These are phyloP conservation scores for Leishmania turanica DNA, from an alignment of 208 protist species.

Conservation along the genomic window DNA sequence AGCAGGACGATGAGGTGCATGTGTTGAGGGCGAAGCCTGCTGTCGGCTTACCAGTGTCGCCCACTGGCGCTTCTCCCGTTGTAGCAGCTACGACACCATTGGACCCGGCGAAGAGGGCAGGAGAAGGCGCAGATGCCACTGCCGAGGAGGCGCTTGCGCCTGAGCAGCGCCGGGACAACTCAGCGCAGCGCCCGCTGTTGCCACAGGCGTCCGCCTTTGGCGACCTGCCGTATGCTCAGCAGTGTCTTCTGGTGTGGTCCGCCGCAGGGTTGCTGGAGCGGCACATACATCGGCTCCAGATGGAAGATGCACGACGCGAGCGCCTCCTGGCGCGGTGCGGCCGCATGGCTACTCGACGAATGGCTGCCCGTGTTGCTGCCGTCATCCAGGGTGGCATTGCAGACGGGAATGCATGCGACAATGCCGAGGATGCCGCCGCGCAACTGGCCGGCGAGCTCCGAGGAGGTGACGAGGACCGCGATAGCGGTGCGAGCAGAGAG, in stretches of 20 bases:
- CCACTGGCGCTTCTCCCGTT: neutral
- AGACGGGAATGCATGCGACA: neutral
- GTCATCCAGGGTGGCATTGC: constrained; percentile 11
- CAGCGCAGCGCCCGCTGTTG: neutral
- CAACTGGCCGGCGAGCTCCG: neutral
- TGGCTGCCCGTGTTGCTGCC: constrained; percentile 38
- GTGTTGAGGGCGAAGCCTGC: neutral
- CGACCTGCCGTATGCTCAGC: constrained; percentile 64
- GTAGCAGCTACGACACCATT: neutral
- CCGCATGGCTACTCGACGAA: constrained; percentile 46
- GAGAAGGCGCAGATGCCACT: neutral
- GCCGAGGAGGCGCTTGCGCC: neutral
- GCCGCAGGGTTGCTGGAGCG: constrained; percentile 45
- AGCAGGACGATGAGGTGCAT: neutral
- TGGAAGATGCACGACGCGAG: constrained; percentile 19
- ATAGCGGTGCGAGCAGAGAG: constrained; percentile 1
- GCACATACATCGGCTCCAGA: constrained; percentile 14
- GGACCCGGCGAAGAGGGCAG: neutral
- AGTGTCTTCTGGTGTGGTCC: constrained; percentile 80
- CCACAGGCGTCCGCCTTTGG: constrained; percentile 23
- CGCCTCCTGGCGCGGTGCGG: constrained; percentile 22
- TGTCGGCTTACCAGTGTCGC: neutral
- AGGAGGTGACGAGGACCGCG: neutral
- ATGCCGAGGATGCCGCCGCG: constrained; percentile 2
- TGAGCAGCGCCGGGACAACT: neutral